Conservation (phyloP, 2,329 filamentous ascomycete species). For the Aspergillus carbonarius region DNA sequence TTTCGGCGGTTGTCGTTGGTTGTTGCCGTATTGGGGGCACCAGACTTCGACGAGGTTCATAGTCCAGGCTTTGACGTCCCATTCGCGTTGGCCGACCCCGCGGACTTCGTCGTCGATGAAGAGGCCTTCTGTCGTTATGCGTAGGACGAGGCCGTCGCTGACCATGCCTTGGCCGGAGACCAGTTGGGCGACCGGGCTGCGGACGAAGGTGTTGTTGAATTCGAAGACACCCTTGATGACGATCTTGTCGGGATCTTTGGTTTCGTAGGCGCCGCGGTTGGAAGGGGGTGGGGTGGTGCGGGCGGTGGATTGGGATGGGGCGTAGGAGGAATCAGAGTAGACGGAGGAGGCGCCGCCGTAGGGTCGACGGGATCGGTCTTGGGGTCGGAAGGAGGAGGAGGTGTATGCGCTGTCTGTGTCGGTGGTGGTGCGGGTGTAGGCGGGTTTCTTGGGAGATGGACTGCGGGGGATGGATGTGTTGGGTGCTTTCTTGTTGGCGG, state of each 20-base stretch:
- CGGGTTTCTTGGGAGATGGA: constrained; percentile 42
- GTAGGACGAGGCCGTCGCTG: constrained; percentile 87
- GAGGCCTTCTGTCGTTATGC: constrained; percentile 88
- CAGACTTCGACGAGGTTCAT: constrained; percentile 89
- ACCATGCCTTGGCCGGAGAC: constrained; percentile 80
- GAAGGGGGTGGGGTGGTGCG: constrained; percentile 81
- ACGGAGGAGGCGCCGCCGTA: constrained; percentile 59
- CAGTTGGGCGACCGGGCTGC: constrained; percentile 86
- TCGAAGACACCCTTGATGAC: constrained; percentile 89
- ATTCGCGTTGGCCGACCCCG: constrained; percentile 89
- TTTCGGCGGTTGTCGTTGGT: constrained; percentile 33
- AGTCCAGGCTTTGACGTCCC: constrained; percentile 98
- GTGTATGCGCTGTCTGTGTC: constrained; percentile 60
- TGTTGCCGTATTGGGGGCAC: constrained; percentile 62
- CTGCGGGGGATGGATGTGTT: constrained; percentile 31
- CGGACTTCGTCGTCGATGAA: constrained; percentile 97
- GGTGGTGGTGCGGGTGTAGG: constrained; percentile 32
- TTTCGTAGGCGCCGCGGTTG: constrained; percentile 74
- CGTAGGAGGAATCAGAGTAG: constrained; percentile 83
- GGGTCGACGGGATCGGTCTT: constrained; percentile 65
- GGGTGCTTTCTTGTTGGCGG: constrained; percentile 29
- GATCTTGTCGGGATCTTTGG: constrained; percentile 92
- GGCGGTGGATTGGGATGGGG: constrained; percentile 77
- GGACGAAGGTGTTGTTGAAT: constrained; percentile 85
- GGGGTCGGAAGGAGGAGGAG: constrained; percentile 72